Conservation (phyloP, 306 rosid genomes). For the Dalbergia cultrata region DNA sequence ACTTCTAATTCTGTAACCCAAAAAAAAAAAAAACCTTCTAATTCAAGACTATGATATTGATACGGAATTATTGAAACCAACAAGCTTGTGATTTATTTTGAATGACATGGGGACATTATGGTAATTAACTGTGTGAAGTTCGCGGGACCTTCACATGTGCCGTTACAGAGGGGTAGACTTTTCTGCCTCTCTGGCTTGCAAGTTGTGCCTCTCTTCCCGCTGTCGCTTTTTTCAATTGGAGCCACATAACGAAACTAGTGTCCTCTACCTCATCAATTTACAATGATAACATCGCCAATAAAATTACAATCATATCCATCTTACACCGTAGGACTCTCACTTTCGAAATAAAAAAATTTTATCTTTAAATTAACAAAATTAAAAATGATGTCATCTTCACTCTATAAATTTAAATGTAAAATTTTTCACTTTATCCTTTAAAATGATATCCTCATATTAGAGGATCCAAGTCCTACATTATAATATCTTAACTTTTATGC, state of each 20-base stretch:
- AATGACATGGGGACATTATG: slow-evolving; percentile 47
- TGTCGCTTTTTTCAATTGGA: slow-evolving; percentile 53
- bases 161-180: slow-evolving; percentile 81
- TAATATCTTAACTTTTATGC: neutral
- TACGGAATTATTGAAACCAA: slow-evolving; percentile 2
- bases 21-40: too few relatives aligned
- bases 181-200: slow-evolving; percentile 63
- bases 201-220: slow-evolving; percentile 63
- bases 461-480: too few relatives aligned
- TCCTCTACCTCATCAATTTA: slow-evolving; percentile 43
- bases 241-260: slow-evolving; percentile 43
- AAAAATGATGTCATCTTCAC: too few relatives aligned
- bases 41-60: neutral
- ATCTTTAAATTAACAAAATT: too few relatives aligned
- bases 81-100: neutral
- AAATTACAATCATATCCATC: slow-evolving; percentile 54
- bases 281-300: neutral
- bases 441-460: too few relatives aligned
- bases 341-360: too few relatives aligned
- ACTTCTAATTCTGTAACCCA: neutral
- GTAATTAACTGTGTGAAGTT: slow-evolving; percentile 49
- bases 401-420: too few relatives aligned
- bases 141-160: slow-evolving; percentile 81
- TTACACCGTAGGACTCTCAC: slow-evolving; percentile 1
- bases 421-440: too few relatives aligned